Conservation (phyloP, 2,329 filamentous ascomycete species). For the Trichophyton mentagrophytes region DNA sequence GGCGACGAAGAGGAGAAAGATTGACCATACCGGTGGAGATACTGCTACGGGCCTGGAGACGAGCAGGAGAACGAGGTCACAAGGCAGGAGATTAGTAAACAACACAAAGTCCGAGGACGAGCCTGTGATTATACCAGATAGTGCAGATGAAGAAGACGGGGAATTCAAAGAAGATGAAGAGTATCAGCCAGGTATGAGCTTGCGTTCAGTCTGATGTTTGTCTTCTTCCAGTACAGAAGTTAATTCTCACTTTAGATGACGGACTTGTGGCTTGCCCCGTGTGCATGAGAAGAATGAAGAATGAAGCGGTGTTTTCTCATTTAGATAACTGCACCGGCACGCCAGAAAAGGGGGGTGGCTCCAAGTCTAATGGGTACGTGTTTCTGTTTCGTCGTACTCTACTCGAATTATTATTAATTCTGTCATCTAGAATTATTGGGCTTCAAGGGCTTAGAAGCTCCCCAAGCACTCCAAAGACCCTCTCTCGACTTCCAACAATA, state of each 20-base stretch:
- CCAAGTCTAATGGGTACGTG: slow-evolving; percentile 11
- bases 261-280: slow-evolving; percentile 75
- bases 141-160: slow-evolving; percentile 19
- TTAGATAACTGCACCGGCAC: slow-evolving; percentile 51
- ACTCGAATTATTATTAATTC: background rate
- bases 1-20: slow-evolving; percentile 25
- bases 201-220: background rate
- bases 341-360: background rate
- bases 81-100: slow-evolving; percentile 14
- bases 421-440: background rate
- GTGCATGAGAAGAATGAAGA: slow-evolving; percentile 68
- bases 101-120: slow-evolving; percentile 7
- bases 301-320: slow-evolving; percentile 63
- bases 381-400: background rate
- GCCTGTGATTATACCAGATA: slow-evolving; percentile 28
- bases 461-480: slow-evolving; percentile 20
- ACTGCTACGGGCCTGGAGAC: slow-evolving; percentile 18
- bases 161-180: slow-evolving; percentile 14
- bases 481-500: slow-evolving; percentile 62
- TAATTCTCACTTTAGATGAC: slow-evolving; percentile 42
- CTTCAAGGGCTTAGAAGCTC: background rate
- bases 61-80: slow-evolving; percentile 26
- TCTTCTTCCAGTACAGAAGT: background rate
- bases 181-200: slow-evolving; percentile 24
- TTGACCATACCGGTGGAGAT: slow-evolving; percentile 17